A percentile compares a stretch with the other conserved stretches of the same genome.
These are phyloP conservation scores for Penium margaritaceum DNA, from an alignment of 139 green algal genomes.

Conservation along the genomic window DNA sequence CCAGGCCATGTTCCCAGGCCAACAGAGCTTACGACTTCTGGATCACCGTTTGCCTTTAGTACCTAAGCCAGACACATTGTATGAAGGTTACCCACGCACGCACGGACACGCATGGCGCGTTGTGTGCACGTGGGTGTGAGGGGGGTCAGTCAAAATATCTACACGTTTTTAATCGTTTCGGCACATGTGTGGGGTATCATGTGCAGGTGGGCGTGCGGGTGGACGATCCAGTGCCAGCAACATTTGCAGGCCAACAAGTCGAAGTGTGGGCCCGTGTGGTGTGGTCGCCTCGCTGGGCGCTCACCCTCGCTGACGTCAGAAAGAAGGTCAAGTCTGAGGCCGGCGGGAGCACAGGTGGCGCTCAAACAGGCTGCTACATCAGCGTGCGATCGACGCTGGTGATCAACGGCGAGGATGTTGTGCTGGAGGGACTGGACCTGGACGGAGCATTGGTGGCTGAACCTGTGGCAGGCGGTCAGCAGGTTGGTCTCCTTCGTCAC, in stretches of 20 bases:
- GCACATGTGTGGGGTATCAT: no score
- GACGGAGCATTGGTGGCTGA: conserved; percentile 71
- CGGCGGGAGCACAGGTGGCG: no score
- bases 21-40: no score
- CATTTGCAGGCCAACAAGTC: conserved; percentile 57
- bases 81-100: no score
- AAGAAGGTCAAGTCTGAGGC: conserved; percentile 28
- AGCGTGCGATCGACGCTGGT: conserved; percentile 51
- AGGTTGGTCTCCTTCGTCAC: conserved; percentile 46
- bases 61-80: no score
- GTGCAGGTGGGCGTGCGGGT: conserved; percentile 28
- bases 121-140: no score
- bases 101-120: no score
- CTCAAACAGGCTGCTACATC: no score
- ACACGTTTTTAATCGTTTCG: no score
- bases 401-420: conserved; percentile 62
- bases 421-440: conserved; percentile 55
- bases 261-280: conserved; percentile 68
- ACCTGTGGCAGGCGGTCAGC: conserved; percentile 49
- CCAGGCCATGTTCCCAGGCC: no score
- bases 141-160: no score
- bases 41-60: no score
- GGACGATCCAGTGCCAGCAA: conserved; percentile 37
- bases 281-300: conserved; percentile 68
- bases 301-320: conserved; percentile 64